A percentile compares a stretch with the other conserved stretches of the same genome.
phyloP scores from a whole-genome alignment of 2,329 filamentous ascomycete species.

The Diaporthe helianthi region DNA sequence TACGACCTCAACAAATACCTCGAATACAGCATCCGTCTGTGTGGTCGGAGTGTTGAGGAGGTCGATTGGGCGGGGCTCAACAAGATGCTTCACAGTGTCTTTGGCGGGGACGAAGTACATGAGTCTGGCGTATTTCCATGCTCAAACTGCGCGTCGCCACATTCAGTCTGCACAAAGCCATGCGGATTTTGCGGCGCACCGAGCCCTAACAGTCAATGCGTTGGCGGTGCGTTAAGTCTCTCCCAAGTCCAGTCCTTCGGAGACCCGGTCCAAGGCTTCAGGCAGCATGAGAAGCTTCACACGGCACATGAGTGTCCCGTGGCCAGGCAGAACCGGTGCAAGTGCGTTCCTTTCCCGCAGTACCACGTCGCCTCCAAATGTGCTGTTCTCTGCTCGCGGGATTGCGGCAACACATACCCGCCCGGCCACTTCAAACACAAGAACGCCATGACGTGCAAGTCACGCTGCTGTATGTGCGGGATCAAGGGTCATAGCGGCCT shows the following conservation, averaged over 20 bases:
- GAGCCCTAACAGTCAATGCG: conserved; percentile 15
- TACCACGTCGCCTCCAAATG: conserved; percentile 45
- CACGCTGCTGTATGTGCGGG: conserved; percentile 53
- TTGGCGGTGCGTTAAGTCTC: neutral
- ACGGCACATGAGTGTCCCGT: conserved; percentile 42
- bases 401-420: conserved; percentile 41
- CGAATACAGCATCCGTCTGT: neutral
- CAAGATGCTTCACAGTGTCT: neutral
- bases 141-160: conserved; percentile 41
- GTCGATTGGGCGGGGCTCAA: neutral
- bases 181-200: conserved; percentile 47
- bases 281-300: conserved; percentile 37
- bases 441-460: conserved; percentile 47
- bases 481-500: conserved; percentile 46
- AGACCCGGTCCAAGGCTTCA: neutral
- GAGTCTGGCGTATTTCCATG: conserved; percentile 35
- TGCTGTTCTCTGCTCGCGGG: conserved; percentile 44
- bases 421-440: conserved; percentile 42
- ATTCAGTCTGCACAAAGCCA: conserved; percentile 37
- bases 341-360: conserved; percentile 48
- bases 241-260: neutral
- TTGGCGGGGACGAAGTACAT: neutral
- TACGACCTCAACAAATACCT: neutral
- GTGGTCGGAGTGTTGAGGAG: neutral
- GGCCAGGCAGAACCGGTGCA: conserved; percentile 46